These are phyloP conservation scores for Brassica nigra DNA, from an alignment of 345 rosid species.

Conservation along the genomic window DNA sequence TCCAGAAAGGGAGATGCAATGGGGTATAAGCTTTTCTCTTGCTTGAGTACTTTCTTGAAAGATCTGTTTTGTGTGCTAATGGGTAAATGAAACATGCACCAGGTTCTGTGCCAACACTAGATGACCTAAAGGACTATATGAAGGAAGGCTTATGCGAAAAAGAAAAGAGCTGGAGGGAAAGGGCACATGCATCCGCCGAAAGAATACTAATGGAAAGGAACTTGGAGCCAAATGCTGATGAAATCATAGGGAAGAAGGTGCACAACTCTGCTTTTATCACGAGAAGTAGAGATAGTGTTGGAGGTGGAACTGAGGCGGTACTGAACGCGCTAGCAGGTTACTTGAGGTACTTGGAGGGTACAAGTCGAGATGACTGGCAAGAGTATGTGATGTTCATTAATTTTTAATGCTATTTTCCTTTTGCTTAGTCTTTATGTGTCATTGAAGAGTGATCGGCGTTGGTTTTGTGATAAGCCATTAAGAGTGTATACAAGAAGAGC, in stretches of 20 bases:
- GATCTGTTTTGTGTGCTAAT: constrained; percentile 29
- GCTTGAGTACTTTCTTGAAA: constrained; percentile 1
- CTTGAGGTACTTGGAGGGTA: constrained; percentile 86
- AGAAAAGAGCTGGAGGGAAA: constrained; percentile 49
- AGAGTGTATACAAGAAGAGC: too few relatives aligned
- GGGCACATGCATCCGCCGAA: constrained; percentile 57
- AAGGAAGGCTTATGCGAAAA: constrained; percentile 44
- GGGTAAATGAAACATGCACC: constrained; percentile 45
- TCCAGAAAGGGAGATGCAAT: constrained; percentile 49
- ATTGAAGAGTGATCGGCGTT: constrained; percentile 16
- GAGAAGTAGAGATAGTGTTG: constrained; percentile 52
- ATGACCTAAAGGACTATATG: constrained; percentile 61
- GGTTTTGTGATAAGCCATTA: too few relatives aligned
- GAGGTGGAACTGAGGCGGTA: constrained; percentile 69
- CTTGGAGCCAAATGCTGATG: constrained; percentile 33
- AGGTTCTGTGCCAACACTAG: constrained; percentile 78
- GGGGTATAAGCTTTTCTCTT: constrained; percentile 60
- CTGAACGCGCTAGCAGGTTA: constrained; percentile 75
- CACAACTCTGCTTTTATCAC: constrained; percentile 67
- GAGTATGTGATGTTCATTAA: constrained; percentile 58
- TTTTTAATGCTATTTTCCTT: too few relatives aligned
- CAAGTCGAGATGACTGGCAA: constrained; percentile 83
- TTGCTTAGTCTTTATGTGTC: neutral
- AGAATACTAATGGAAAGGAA: constrained; percentile 49
- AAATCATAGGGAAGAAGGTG: constrained; percentile 40